These are phyloP conservation scores for Coemansia sp. DNA, from an alignment of 192 early-diverging fungal species.

Conservation along the genomic window DNA sequence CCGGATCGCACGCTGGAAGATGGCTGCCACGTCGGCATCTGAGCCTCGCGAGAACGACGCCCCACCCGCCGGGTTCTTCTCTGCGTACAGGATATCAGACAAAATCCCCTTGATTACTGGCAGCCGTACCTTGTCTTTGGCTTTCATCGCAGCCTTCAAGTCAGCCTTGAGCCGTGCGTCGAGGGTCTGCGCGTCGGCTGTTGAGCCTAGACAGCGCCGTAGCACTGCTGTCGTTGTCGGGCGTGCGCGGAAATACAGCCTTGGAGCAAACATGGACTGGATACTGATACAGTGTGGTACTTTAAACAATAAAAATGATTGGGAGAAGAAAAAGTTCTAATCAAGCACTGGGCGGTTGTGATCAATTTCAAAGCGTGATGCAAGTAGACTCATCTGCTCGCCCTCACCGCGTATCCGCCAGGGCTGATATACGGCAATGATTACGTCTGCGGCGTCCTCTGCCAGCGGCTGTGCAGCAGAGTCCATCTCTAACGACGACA, in stretches of 20 bases:
- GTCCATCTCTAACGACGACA: slow-evolving; percentile 7
- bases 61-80: slow-evolving; percentile 59
- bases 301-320: not conserved
- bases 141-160: slow-evolving; percentile 78
- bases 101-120: slow-evolving; percentile 73
- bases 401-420: slow-evolving; percentile 25
- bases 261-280: not conserved
- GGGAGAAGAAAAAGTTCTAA: slow-evolving; percentile 2
- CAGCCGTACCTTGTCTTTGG: slow-evolving; percentile 63
- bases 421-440: slow-evolving; percentile 28
- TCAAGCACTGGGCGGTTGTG: not conserved
- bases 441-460: not conserved
- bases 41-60: slow-evolving; percentile 42
- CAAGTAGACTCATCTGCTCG: slow-evolving; percentile 25
- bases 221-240: not conserved
- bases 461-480: not conserved
- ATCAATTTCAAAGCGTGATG: slow-evolving; percentile 25
- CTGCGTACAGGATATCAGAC: slow-evolving; percentile 75
- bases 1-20: slow-evolving; percentile 82
- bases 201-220: slow-evolving; percentile 5
- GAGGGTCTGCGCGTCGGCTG: slow-evolving; percentile 19
- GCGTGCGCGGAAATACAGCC: not conserved
- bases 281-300: not conserved
- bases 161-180: slow-evolving; percentile 65
- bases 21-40: slow-evolving; percentile 59